Evolutionary conservation across 495 filamentous ascomycete genomes (phyloP).

Genomic region (Hypoxylon fuscum): DNA sequence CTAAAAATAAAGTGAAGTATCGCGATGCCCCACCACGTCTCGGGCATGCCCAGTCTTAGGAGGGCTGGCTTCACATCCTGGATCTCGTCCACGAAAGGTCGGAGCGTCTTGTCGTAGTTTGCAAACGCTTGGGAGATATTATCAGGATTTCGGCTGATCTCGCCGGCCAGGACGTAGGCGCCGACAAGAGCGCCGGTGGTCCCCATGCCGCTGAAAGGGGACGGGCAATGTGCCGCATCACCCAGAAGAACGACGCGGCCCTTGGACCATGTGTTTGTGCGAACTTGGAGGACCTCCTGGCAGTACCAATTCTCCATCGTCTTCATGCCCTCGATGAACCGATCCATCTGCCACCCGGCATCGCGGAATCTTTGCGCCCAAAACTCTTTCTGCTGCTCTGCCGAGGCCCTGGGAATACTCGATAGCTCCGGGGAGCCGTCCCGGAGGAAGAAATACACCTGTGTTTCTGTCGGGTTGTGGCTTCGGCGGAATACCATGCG

Average conservation of each 20-base stretch:
- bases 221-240: conserved; percentile 63
- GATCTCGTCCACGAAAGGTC: conserved; percentile 30
- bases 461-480: conserved; percentile 44
- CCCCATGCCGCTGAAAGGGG: conserved; percentile 34
- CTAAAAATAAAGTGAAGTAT: conserved; percentile 18
- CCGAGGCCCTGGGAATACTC: conserved; percentile 21
- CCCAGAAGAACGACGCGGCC: conserved; percentile 63
- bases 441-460: conserved; percentile 49
- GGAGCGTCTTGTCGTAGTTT: conserved; percentile 26
- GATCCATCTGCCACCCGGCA: conserved; percentile 55
- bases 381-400: conserved; percentile 49
- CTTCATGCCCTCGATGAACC: conserved; percentile 50
- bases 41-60: conserved; percentile 17
- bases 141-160: conserved; percentile 24
- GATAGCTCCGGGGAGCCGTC: conserved; percentile 38
- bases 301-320: conserved; percentile 60
- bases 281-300: conserved; percentile 52
- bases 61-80: conserved; percentile 20
- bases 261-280: conserved; percentile 48
- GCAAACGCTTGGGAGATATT: conserved; percentile 28
- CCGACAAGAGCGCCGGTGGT: conserved; percentile 38
- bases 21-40: conserved; percentile 24
- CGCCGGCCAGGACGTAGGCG: conserved; percentile 41
- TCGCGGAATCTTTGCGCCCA: conserved; percentile 51
- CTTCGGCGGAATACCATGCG: conserved; percentile 50